phyloP scores from a whole-genome alignment of 108 stramenopile species.

The Nitzschia putrida region DNA sequence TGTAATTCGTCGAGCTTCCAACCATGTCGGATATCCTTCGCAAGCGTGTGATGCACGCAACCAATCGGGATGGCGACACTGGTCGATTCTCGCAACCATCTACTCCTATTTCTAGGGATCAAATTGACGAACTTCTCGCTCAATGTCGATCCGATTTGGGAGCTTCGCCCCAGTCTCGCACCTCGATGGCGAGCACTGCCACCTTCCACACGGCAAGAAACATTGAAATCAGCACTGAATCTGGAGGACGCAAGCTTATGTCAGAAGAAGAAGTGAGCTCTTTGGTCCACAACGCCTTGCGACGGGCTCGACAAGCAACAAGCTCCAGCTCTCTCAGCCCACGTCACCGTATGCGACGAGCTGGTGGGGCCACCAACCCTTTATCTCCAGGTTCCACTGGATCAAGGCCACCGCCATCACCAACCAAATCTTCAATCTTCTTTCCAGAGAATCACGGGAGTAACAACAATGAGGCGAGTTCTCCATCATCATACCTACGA shows the following conservation, averaged over 20 bases:
- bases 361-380: background rate
- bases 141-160: background rate
- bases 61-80: background rate
- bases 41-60: constrained; percentile 1
- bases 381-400: background rate
- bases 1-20: background rate
- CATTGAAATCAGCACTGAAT: constrained; percentile 18
- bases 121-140: background rate
- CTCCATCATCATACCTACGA: background rate
- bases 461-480: background rate
- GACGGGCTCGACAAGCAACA: constrained; percentile 56
- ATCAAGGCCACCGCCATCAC: constrained; percentile 12
- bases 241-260: constrained; percentile 37
- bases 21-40: background rate
- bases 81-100: background rate
- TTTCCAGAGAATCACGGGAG: background rate
- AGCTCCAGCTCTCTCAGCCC: constrained; percentile 12
- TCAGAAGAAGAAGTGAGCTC: constrained; percentile 65
- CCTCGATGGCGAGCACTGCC: background rate
- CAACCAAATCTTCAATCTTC: constrained; percentile 3
- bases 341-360: background rate
- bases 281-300: constrained; percentile 60
- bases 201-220: constrained; percentile 10
- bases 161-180: background rate
- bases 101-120: background rate